These are phyloP conservation scores for Hymenoscyphus fraxineus DNA, from an alignment of 2,329 filamentous ascomycete species.

Conservation along the genomic window DNA sequence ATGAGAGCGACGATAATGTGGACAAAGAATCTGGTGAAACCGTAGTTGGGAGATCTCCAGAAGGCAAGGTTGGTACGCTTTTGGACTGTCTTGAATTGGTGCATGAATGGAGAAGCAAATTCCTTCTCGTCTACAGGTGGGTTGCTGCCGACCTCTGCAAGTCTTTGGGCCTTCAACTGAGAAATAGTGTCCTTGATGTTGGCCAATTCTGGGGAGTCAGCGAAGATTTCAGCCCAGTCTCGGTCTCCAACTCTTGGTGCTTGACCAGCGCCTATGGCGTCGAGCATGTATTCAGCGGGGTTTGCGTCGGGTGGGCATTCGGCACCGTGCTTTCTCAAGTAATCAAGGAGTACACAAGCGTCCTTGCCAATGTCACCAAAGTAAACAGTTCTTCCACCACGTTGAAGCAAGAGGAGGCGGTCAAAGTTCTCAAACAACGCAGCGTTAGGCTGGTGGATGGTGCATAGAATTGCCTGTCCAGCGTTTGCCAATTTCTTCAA, in stretches of 20 bases:
- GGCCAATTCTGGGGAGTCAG: constrained; percentile 53
- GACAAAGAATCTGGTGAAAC: constrained; percentile 82
- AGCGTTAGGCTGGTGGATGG: constrained; percentile 68
- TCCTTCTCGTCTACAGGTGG: constrained; percentile 56
- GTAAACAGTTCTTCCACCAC: constrained; percentile 63
- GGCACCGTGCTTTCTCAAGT: constrained; percentile 43
- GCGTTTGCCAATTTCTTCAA: constrained; percentile 55
- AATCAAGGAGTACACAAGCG: constrained; percentile 52
- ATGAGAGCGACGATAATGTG: constrained; percentile 75
- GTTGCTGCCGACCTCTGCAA: constrained; percentile 40
- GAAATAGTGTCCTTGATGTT: constrained; percentile 52
- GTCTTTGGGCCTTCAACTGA: constrained; percentile 50
- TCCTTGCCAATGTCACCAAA: constrained; percentile 65
- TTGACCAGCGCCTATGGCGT: constrained; percentile 62
- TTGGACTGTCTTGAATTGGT: constrained; percentile 75
- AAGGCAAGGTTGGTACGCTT: constrained; percentile 71
- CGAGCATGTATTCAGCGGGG: constrained; percentile 53
- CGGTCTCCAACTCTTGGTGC: constrained; percentile 57
- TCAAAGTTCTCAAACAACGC: constrained; percentile 68
- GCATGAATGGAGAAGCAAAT: constrained; percentile 74
- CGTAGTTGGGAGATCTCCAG: constrained; percentile 85
- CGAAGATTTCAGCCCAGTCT: constrained; percentile 63
- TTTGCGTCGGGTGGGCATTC: constrained; percentile 52
- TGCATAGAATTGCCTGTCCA: constrained; percentile 66
- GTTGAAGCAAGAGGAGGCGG: constrained; percentile 58